Evolutionary conservation across 768 basidiomycete species (phyloP).

Genomic region (Amanita muscaria): DNA sequence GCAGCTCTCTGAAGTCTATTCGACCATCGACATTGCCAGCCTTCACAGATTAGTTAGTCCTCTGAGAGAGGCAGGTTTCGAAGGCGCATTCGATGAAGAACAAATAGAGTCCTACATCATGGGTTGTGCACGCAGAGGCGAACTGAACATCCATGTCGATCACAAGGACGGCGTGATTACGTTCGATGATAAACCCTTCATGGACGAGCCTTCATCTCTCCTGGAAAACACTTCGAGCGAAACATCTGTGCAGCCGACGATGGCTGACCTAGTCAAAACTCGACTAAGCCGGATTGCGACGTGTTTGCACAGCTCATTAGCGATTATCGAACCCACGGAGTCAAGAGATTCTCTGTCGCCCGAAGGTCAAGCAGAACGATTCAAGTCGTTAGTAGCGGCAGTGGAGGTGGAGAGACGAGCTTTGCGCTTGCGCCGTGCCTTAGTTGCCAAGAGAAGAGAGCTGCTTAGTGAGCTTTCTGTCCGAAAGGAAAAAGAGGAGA

Average conservation of each 20-base stretch:
- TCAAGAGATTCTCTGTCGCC: constrained; percentile 24
- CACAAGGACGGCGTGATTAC: constrained; percentile 79
- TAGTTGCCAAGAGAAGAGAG: constrained; percentile 81
- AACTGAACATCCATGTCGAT: constrained; percentile 80
- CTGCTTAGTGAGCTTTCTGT: constrained; percentile 75
- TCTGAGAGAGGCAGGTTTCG: constrained; percentile 44
- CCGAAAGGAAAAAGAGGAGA: constrained; percentile 85
- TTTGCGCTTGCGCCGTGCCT: constrained; percentile 64
- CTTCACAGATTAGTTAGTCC: constrained; percentile 76
- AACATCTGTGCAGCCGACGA: constrained; percentile 56
- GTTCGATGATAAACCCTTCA: constrained; percentile 74
- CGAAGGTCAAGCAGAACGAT: constrained; percentile 50
- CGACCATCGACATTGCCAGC: constrained; percentile 70
- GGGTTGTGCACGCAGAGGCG: constrained; percentile 82
- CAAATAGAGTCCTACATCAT: constrained; percentile 89
- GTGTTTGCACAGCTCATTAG: constrained; percentile 64
- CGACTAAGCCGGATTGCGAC: constrained; percentile 70
- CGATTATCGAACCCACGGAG: constrained; percentile 38
- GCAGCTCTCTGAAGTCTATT: constrained; percentile 90
- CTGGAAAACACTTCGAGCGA: constrained; percentile 22
- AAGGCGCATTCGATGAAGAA: constrained; percentile 57
- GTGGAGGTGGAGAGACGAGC: constrained; percentile 71
- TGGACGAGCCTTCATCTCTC: constrained; percentile 27
- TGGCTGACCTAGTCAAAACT: constrained; percentile 64
- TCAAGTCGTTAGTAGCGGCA: constrained; percentile 50